These are phyloP conservation scores for Didymella exigua DNA, from an alignment of 2,329 filamentous ascomycete species.

Conservation along the genomic window DNA sequence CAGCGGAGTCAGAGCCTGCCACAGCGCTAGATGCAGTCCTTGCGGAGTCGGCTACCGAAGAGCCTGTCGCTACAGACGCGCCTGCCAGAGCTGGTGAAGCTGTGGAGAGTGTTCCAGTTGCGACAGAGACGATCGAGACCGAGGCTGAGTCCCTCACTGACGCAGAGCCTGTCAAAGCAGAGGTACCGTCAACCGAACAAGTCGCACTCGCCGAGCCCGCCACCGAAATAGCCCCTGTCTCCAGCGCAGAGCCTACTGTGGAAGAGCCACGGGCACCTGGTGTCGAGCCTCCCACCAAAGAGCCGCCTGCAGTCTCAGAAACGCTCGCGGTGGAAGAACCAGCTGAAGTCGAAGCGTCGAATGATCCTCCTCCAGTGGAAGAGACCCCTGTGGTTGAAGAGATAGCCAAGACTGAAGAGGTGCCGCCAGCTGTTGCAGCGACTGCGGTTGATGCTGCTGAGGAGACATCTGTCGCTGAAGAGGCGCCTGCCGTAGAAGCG, in stretches of 20 bases:
- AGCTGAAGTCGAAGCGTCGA: neutral
- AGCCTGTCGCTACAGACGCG: neutral
- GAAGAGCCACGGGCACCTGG: neutral
- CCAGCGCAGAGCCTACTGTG: neutral
- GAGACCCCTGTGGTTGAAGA: constrained; percentile 1
- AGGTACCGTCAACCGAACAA: neutral
- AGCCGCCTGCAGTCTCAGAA: neutral
- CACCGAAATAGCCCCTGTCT: neutral
- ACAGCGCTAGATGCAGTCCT: neutral
- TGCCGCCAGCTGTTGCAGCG: neutral
- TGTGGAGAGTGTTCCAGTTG: neutral
- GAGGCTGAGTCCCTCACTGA: neutral
- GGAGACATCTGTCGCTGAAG: neutral
- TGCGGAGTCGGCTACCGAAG: neutral
- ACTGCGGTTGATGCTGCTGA: neutral
- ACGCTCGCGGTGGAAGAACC: neutral
- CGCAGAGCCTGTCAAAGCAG: neutral
- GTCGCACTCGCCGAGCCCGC: neutral
- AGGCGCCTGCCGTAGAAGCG: neutral
- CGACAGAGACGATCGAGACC: neutral
- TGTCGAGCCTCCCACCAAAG: neutral
- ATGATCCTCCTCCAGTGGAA: neutral
- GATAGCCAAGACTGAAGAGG: neutral
- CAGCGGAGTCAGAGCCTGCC: constrained; percentile 1
- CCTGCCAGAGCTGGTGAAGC: neutral